Evolutionary conservation across 2,329 filamentous ascomycete species (phyloP), one percentile per base, ranked within the genome.

Genomic region (Epichloe coenophiala): DNA sequence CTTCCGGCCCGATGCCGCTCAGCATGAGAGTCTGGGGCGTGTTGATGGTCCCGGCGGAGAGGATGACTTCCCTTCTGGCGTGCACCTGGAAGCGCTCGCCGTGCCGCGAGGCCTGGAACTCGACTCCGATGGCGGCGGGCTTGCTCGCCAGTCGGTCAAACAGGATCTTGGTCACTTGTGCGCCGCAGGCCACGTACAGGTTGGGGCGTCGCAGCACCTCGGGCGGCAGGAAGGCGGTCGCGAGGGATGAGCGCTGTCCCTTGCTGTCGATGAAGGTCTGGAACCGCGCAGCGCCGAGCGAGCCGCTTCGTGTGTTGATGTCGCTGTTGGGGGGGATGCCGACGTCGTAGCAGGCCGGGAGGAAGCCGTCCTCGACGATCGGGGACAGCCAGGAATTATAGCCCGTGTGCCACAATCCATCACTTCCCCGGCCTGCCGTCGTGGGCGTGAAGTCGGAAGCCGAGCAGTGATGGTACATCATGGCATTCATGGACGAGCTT

Each of bases 11-110:
- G 12, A 53, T 53, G 13, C 48, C 51, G 15, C 51, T 53, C 7
- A 53, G 40, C 48, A 50, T 47, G 27, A 50, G 44, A 4, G 31
- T 50, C 40, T 50, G 48, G 3, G 48, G 51, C 6, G 51, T 53
- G 48, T 50, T 53, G 21, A 53, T 19, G 11, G 51, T 36, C 3
- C 51, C 51, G 3, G 37, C 51, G 15, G 31, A 44, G 13, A 53
- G 51, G n/a, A 53, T 53, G 4, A 53, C 51, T 38, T 53, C 51
- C 6, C 35, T 44, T 0, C 60, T 60, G 38, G 68, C 71, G 45
- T 62, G 58, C 40, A 67, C 59, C 40, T 56, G 46, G 46, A 53
- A 57, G 2, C 39, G 42, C 38, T 54, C 53, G 33, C 52, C 51
- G 15, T 41, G 49, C 23, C 21, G 36, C 15, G 49, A 49, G n/a